These are phyloP conservation scores for Botryotinia calthae DNA, from an alignment of 2,329 filamentous ascomycete species.

Conservation along the genomic window DNA sequence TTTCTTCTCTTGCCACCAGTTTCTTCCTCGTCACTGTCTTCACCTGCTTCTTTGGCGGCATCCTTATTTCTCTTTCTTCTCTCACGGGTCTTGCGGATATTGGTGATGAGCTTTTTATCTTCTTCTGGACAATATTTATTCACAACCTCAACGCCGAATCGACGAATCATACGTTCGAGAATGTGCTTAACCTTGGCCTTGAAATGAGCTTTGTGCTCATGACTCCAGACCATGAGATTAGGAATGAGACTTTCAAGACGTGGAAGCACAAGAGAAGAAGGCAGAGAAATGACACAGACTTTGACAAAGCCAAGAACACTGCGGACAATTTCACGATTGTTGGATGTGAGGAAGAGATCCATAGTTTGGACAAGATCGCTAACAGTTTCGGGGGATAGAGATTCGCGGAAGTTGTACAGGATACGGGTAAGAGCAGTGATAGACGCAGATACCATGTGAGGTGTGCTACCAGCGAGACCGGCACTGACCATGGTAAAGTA, in stretches of 20 bases:
- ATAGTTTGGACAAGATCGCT: slow-evolving; percentile 89
- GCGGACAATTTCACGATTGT: slow-evolving; percentile 94
- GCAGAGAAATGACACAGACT: slow-evolving; percentile 85
- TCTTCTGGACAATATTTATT: slow-evolving; percentile 79
- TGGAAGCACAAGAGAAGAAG: slow-evolving; percentile 73
- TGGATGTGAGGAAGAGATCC: slow-evolving; percentile 92
- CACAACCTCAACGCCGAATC: slow-evolving; percentile 80
- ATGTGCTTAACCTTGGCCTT: slow-evolving; percentile 98
- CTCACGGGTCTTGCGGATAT: slow-evolving; percentile 94
- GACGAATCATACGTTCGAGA: slow-evolving; percentile 85
- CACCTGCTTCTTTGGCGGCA: slow-evolving; percentile 55
- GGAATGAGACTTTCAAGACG: slow-evolving; percentile 76
- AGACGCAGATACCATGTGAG: slow-evolving; percentile 97
- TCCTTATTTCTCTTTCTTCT: slow-evolving; percentile 87
- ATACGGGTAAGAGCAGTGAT: slow-evolving; percentile 93
- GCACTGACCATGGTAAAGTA: slow-evolving; percentile 98
- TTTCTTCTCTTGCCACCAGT: slow-evolving; percentile 51
- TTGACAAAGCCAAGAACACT: slow-evolving; percentile 96
- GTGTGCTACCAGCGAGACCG: slow-evolving; percentile 85
- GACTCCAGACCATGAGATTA: slow-evolving; percentile 91
- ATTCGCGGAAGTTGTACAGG: slow-evolving; percentile 81
- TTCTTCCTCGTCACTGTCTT: slow-evolving; percentile 56
- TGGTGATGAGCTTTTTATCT: slow-evolving; percentile 85
- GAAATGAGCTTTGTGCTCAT: slow-evolving; percentile 97
- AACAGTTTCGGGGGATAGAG: slow-evolving; percentile 67